Percentiles rank a stretch among this genome's conserved stretches.
Conservation (phyloP, 306 rosid genomes). For the Prunus kanzakura region DNA sequence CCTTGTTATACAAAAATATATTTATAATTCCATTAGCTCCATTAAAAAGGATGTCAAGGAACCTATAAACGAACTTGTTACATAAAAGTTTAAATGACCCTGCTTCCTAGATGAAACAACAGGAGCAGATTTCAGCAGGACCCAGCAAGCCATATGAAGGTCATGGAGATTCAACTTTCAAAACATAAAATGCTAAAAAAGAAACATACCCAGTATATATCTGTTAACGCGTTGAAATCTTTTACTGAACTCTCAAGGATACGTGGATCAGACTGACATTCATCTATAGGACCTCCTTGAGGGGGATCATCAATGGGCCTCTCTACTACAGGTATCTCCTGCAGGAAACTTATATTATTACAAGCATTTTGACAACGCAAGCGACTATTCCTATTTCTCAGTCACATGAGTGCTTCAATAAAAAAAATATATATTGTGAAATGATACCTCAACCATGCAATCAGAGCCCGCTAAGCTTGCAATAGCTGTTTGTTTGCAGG, state of each 20-base stretch:
- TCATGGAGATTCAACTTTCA: not conserved
- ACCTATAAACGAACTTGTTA: not conserved
- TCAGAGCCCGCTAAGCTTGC: conserved; percentile 34
- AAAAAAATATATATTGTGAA: not conserved
- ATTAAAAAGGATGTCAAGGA: too few relatives aligned
- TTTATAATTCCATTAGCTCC: not conserved
- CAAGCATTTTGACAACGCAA: conserved; percentile 24
- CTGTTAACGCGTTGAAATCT: conserved; percentile 56
- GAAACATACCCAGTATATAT: conserved; percentile 77
- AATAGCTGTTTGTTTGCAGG: conserved; percentile 39
- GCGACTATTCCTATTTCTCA: conserved; percentile 4
- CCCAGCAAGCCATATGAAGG: conserved; percentile 9
- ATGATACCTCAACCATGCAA: conserved; percentile 56
- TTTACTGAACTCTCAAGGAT: conserved; percentile 43
- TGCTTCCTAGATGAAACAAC: conserved; percentile 4
- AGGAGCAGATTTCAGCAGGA: not conserved
- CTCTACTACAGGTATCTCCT: conserved; percentile 52
- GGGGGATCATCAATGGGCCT: conserved; percentile 46
- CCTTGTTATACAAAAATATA: not conserved
- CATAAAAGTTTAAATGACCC: not conserved
- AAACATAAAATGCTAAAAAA: conserved; percentile 8
- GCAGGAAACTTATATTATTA: conserved; percentile 24
- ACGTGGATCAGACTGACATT: conserved; percentile 45
- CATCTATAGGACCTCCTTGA: conserved; percentile 49
- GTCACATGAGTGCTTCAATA: not conserved